A percentile compares a stretch with the other conserved stretches of the same genome.
Evolutionary conservation across 148 eudicot genomes (phyloP).

Genomic region (Vaccinium vitisidaea): DNA sequence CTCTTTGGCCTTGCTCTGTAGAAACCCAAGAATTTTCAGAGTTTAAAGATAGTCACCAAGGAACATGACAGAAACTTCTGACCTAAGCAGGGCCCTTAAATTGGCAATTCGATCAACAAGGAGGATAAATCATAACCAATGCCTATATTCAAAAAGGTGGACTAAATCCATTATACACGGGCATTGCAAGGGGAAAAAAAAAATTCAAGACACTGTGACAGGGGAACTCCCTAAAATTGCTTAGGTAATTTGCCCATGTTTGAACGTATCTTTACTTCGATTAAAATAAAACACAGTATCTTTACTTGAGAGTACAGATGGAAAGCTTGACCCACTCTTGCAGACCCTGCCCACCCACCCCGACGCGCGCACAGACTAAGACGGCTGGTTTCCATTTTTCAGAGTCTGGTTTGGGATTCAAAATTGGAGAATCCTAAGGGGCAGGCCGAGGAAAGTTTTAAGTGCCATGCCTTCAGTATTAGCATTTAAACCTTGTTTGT

Average conservation of each 20-base stretch:
- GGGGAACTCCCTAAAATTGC: slow-evolving; percentile 1
- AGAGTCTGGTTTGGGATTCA: background rate
- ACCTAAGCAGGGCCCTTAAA: slow-evolving; percentile 4
- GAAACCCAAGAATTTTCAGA: slow-evolving; percentile 9
- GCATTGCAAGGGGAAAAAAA: background rate
- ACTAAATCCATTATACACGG: background rate
- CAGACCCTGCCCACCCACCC: background rate
- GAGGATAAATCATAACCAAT: background rate
- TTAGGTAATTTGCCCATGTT: background rate
- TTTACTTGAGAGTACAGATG: background rate
- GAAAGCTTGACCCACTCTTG: background rate
- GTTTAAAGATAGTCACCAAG: background rate
- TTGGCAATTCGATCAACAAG: background rate
- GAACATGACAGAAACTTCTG: background rate
- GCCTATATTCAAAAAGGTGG: background rate
- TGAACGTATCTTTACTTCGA: background rate
- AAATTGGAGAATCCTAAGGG: background rate
- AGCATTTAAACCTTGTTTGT: background rate
- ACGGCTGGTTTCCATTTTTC: background rate
- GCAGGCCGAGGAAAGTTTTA: background rate
- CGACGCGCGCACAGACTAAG: background rate
- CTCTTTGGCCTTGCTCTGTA: slow-evolving; percentile 92
- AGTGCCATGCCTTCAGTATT: background rate
- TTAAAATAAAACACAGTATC: background rate
- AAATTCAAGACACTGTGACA: background rate